Percentiles rank a stretch among this genome's conserved stretches.
Evolutionary conservation across 345 rosid species (phyloP).

Genomic region (Populus ilicifolia): DNA sequence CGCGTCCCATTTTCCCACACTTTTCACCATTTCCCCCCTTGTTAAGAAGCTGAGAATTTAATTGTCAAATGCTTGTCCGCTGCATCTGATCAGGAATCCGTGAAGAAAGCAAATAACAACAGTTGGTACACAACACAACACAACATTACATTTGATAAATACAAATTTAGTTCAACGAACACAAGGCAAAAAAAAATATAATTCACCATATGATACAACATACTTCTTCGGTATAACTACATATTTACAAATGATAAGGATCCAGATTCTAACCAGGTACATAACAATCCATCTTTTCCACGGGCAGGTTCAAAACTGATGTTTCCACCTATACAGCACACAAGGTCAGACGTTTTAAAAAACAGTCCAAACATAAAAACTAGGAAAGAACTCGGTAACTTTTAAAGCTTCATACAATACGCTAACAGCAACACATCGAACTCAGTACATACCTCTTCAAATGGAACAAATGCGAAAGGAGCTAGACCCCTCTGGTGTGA

Average conservation of each 20-base stretch:
- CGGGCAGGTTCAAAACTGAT: conserved; percentile 77
- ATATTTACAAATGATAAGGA: not conserved
- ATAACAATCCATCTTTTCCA: conserved; percentile 92
- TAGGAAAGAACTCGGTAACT: not conserved
- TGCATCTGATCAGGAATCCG: not conserved
- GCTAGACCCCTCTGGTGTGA: conserved; percentile 86
- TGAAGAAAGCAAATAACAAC: not conserved
- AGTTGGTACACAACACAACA: not conserved
- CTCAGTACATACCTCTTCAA: conserved; percentile 60
- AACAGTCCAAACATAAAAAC: not conserved
- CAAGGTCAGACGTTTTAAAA: not conserved
- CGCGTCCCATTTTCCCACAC: not conserved
- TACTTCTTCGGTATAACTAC: not conserved
- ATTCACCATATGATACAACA: not conserved
- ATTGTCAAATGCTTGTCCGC: not conserved
- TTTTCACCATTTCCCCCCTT: not conserved
- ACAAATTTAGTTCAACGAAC: not conserved
- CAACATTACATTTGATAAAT: not conserved
- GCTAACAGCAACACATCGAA: not conserved
- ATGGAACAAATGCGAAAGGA: conserved; percentile 86
- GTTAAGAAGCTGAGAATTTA: not conserved
- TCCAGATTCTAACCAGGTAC: conserved; percentile 51
- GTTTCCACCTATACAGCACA: conserved; percentile 51
- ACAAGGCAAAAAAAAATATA: not conserved
- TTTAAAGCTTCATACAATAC: not conserved